Evolutionary conservation across 139 green algal species (phyloP).

Genomic region (Volvox africanus): DNA sequence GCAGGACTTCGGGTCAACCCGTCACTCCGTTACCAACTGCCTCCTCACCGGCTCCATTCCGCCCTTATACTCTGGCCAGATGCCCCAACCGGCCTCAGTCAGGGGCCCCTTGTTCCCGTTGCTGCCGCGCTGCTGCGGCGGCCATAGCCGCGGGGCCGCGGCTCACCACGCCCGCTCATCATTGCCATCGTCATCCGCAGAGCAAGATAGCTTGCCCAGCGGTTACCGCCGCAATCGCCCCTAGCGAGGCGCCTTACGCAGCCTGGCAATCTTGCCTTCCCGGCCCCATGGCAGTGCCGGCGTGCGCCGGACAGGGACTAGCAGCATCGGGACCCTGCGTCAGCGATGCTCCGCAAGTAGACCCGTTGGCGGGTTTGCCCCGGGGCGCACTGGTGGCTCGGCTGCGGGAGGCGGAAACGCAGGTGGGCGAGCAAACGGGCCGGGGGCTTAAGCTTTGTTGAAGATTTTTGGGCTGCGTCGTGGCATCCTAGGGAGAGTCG

Average conservation of each 20-base stretch:
- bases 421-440: not conserved
- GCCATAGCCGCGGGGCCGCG: not conserved
- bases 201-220: not conserved
- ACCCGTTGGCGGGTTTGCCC: slow-evolving; percentile 5
- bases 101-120: not conserved
- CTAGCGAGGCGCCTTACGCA: not conserved
- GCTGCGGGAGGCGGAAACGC: slow-evolving; percentile 4
- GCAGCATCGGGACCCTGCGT: not conserved
- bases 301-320: too few relatives aligned
- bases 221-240: not conserved
- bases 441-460: not conserved
- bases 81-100: not conserved
- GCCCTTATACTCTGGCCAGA: not conserved
- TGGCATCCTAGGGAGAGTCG: not conserved
- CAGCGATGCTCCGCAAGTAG: not conserved
- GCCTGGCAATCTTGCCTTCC: not conserved
- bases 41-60: not conserved
- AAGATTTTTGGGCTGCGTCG: not conserved
- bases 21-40: too few relatives aligned
- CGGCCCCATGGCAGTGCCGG: not conserved
- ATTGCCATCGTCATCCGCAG: not conserved
- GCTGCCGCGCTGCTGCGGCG: not conserved
- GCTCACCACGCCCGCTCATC: not conserved
- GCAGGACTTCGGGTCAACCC: too few relatives aligned
- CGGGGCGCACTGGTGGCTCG: slow-evolving; percentile 8